Percentiles rank a stretch among this genome's conserved stretches.
phyloP scores from a whole-genome alignment of 768 basidiomycete species.

The Tubosaeta brunneosetosa region DNA sequence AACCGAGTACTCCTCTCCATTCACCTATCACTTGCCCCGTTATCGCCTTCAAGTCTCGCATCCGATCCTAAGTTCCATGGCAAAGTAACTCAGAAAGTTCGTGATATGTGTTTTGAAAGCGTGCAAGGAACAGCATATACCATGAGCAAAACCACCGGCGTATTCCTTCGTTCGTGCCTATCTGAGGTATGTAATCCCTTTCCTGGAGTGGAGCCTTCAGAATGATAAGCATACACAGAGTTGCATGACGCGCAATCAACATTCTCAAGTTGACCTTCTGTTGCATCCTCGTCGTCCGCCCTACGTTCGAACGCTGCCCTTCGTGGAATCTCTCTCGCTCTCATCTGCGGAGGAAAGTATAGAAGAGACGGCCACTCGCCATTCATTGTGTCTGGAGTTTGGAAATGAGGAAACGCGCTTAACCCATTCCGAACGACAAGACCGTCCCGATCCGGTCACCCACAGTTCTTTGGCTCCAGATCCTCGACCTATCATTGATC shows the following conservation, averaged over 20 bases:
- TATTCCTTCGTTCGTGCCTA: conserved; percentile 44
- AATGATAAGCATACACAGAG: conserved; percentile 13
- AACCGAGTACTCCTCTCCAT: conserved; percentile 56
- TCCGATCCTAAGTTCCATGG: conserved; percentile 46
- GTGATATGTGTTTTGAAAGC: conserved; percentile 44
- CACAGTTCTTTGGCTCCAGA: background rate
- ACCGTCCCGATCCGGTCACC: background rate
- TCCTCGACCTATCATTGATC: background rate
- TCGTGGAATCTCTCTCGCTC: conserved; percentile 56
- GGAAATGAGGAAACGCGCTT: conserved; percentile 1
- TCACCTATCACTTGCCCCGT: conserved; percentile 51
- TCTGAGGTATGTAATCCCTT: conserved; percentile 27
- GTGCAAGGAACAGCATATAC: conserved; percentile 50
- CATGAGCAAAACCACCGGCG: conserved; percentile 57
- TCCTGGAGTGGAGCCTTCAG: background rate
- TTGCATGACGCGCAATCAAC: conserved; percentile 9
- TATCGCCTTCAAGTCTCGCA: conserved; percentile 52
- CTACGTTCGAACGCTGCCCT: conserved; percentile 61
- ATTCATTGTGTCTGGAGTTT: conserved; percentile 35
- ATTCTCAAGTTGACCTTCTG: conserved; percentile 50
- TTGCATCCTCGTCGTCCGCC: conserved; percentile 81
- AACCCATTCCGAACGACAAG: background rate
- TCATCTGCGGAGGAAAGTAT: conserved; percentile 58
- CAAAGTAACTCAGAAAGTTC: conserved; percentile 43
- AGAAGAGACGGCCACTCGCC: conserved; percentile 52